These are phyloP conservation scores for Anthracocystis walkeri DNA, from an alignment of 1,284 basidiomycete genomes.

Conservation along the genomic window DNA sequence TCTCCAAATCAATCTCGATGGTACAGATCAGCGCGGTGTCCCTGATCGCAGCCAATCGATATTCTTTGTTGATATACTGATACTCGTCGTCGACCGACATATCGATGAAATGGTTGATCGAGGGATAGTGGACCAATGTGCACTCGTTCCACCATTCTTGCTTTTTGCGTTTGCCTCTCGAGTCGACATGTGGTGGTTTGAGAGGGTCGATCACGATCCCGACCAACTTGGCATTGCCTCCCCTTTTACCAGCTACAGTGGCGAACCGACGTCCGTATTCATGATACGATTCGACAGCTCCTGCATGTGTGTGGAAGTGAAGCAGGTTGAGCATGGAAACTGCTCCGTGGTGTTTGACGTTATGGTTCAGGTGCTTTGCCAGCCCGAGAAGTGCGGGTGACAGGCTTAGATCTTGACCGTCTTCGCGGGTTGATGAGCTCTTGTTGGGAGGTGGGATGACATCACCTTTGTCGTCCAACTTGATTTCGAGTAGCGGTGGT, in stretches of 20 bases:
- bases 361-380: conserved; percentile 30
- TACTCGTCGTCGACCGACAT: conserved; percentile 54
- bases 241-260: conserved; percentile 36
- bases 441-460: conserved; percentile 18
- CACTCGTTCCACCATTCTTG: conserved; percentile 53
- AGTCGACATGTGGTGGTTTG: conserved; percentile 15
- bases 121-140: conserved; percentile 49
- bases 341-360: conserved; percentile 20
- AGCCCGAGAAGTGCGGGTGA: conserved; percentile 37
- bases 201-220: conserved; percentile 44
- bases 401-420: conserved; percentile 46
- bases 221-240: conserved; percentile 54
- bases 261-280: conserved; percentile 49
- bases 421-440: conserved; percentile 3
- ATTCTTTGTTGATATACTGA: conserved; percentile 46
- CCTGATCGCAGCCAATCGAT: conserved; percentile 39
- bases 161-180: conserved; percentile 19
- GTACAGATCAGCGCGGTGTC: conserved; percentile 54
- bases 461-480: conserved; percentile 21
- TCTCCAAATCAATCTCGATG: conserved; percentile 28
- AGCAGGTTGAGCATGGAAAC: conserved; percentile 57
- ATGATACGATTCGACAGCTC: conserved; percentile 40
- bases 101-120: conserved; percentile 54
- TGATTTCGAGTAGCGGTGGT: conserved; percentile 26
- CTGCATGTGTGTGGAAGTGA: conserved; percentile 30